These are phyloP conservation scores for Rhodotorula kratochvilovae DNA, from an alignment of 768 basidiomycete species.

Conservation along the genomic window DNA sequence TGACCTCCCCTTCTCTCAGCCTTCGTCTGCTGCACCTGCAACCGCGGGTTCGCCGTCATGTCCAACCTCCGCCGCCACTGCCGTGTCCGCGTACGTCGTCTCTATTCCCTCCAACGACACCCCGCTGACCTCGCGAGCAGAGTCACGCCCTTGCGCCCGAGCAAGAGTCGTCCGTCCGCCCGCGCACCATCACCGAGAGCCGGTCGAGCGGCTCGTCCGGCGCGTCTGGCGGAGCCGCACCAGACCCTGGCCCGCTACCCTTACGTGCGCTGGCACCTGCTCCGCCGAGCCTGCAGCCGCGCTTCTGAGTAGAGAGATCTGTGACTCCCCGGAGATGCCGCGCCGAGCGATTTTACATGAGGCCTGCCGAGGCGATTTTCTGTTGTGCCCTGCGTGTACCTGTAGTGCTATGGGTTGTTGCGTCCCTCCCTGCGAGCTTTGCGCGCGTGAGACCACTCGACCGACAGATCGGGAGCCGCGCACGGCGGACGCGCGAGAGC, in stretches of 20 bases:
- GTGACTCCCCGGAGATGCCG: too few species aligned
- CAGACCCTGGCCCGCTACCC: not conserved
- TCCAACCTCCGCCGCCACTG: conserved; percentile 17
- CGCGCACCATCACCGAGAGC: not conserved
- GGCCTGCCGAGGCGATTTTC: too few species aligned
- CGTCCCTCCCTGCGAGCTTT: too few species aligned
- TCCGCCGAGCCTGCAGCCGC: too few species aligned
- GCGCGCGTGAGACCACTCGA: too few species aligned
- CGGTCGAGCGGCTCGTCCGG: not conserved
- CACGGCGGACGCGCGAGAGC: too few species aligned
- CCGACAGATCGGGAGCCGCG: too few species aligned
- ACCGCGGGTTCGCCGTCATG: conserved; percentile 17
- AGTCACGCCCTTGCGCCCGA: conserved; percentile 11
- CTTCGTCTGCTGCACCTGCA: conserved; percentile 8
- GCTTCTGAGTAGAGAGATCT: not conserved
- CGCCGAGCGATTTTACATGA: too few species aligned
- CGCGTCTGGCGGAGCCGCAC: not conserved
- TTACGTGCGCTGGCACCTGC: not conserved
- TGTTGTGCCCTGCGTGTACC: too few species aligned
- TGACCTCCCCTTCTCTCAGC: not conserved
- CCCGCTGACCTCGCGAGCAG: not conserved
- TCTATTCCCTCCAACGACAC: not conserved
- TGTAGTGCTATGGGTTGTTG: too few species aligned
- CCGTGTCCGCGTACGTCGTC: not conserved
- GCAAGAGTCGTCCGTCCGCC: not conserved